Conservation (phyloP, 768 basidiomycete genomes). For the Mycena rosella region DNA sequence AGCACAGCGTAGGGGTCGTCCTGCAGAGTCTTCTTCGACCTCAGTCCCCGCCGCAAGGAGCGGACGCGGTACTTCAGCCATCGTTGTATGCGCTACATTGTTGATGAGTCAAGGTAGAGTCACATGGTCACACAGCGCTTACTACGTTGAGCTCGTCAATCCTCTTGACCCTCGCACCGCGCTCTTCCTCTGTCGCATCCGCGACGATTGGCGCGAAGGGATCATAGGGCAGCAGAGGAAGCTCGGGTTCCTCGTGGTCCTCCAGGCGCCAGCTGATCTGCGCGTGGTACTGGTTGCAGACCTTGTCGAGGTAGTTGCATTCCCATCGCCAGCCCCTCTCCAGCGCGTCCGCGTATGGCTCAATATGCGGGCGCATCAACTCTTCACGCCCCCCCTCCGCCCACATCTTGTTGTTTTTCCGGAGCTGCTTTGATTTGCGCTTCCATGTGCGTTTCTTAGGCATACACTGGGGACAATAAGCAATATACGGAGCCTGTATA, state of each 20-base stretch:
- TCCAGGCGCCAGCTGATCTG: not conserved
- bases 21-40: not conserved
- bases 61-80: conserved; percentile 21
- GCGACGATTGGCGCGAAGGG: not conserved
- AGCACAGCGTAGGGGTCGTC: conserved; percentile 14
- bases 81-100: conserved; percentile 5
- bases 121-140: not conserved
- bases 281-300: conserved; percentile 23
- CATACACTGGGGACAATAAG: too few relatives aligned
- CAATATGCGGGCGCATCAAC: conserved; percentile 1
- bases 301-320: conserved; percentile 5
- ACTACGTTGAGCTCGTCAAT: conserved; percentile 2
- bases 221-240: not conserved
- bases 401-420: conserved; percentile 6
- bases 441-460: not conserved
- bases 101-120: not conserved
- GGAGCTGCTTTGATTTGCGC: not conserved
- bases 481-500: too few relatives aligned
- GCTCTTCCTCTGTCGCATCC: not conserved
- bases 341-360: conserved; percentile 8
- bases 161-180: not conserved
- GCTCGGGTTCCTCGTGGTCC: conserved; percentile 7
- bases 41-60: not conserved
- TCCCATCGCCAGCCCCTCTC: conserved; percentile 5
- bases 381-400: conserved; percentile 7